Evolutionary conservation across 2,329 filamentous ascomycete species (phyloP), one percentile per base, ranked within the genome.

Genomic region (Fusarium nematophilum): DNA sequence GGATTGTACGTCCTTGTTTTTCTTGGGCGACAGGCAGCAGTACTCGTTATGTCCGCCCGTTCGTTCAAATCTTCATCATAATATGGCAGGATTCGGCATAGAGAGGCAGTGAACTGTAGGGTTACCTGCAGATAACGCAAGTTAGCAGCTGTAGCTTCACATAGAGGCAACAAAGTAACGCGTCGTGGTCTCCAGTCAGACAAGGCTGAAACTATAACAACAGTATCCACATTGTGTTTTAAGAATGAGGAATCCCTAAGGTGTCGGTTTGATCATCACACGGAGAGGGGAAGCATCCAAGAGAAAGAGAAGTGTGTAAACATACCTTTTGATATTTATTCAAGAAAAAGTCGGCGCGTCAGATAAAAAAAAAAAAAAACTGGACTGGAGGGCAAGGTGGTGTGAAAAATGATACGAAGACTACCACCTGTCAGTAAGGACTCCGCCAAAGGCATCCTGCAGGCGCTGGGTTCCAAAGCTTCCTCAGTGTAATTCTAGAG

Each of bases 41-140:
- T 80, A 79, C 82, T 85, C 83, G 76, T 78, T 86, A 85, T 87
- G 85, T 86, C 85, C 85, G 85, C 85, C 85, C 85, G 85, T 87
- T 87, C 85, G 85, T 87, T 86, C 84, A 87, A 86, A 76, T 76
- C 77, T 83, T 87, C 85, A 79, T 87, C 85, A 87, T 82, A 71
- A 64, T 71, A 75, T 76, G 71, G 62, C 54, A 37, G 29, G 40
- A 42, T 30, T 59, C 31, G 60, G 49, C 46, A 31, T 45, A 39
- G 34, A 29, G 50, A 38, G 34, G 17, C 37, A 37, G 51, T 43
- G 17, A 30, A 64, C 45, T n/a, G n/a, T n/a, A n/a, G n/a, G n/a
- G 46, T 59, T 83, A 83, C 81, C 82, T 85, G 67, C 45, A 70
- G 68, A 59, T 64, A 65, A 55, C 57, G 46, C 53, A 51, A 59